Conservation (phyloP, 768 basidiomycete species). For the Serendipita sp. region DNA sequence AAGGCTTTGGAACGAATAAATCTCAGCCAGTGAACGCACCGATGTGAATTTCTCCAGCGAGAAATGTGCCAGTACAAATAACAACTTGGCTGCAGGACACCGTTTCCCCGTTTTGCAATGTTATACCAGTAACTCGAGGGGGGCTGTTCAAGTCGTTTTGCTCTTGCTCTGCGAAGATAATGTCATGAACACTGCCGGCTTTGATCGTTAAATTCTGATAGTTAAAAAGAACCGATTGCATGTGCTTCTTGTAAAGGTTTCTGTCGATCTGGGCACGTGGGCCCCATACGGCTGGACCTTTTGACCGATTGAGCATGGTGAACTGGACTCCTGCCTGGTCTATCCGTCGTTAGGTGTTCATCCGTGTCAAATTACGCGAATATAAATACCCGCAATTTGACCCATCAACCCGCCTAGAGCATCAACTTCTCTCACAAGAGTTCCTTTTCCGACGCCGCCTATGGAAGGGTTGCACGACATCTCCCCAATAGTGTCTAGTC, state of each 20-base stretch:
- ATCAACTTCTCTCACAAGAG: slow-evolving; percentile 79
- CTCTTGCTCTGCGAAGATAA: slow-evolving; percentile 40
- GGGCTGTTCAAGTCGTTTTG: not conserved
- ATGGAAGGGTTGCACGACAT: slow-evolving; percentile 87
- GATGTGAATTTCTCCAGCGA: slow-evolving; percentile 83
- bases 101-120: slow-evolving; percentile 52
- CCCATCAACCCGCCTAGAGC: slow-evolving; percentile 83
- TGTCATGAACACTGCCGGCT: slow-evolving; percentile 63
- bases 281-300: slow-evolving; percentile 84
- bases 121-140: slow-evolving; percentile 1
- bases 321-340: slow-evolving; percentile 85
- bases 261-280: slow-evolving; percentile 82
- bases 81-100: slow-evolving; percentile 70
- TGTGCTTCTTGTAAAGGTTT: slow-evolving; percentile 63
- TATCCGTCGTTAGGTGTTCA: slow-evolving; percentile 16
- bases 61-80: slow-evolving; percentile 81
- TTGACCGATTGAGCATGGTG: slow-evolving; percentile 68
- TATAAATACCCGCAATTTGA: slow-evolving; percentile 44
- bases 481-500: slow-evolving; percentile 61
- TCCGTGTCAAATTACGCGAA: not conserved
- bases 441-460: slow-evolving; percentile 85
- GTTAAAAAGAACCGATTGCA: slow-evolving; percentile 51
- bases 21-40: slow-evolving; percentile 25
- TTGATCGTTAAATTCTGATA: slow-evolving; percentile 57
- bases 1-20: not conserved